Evolutionary conservation across 352 stramenopile genomes (phyloP).

Genomic region (Phytophthora parvispora): DNA sequence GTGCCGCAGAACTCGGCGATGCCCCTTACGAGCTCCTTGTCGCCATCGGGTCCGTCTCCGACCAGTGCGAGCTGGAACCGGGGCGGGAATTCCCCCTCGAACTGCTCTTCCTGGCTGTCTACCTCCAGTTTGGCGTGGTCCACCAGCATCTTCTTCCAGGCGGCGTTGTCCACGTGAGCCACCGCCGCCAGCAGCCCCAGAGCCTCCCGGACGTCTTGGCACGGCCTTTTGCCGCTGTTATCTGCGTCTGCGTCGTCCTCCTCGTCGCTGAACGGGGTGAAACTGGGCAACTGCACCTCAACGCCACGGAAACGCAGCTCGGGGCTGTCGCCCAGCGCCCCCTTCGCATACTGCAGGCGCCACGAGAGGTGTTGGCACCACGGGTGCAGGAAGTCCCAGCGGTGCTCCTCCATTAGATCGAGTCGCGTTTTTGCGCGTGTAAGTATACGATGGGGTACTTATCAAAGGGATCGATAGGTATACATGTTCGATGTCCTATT

Average conservation of each 20-base stretch:
- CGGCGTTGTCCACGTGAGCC: conserved; percentile 33
- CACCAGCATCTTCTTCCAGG: conserved; percentile 32
- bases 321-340: conserved; percentile 7
- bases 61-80: conserved; percentile 22
- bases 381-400: conserved; percentile 32
- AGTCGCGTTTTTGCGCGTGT: background rate
- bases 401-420: conserved; percentile 12
- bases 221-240: background rate
- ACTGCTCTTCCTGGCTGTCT: conserved; percentile 16
- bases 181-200: conserved; percentile 25
- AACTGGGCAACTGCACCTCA: conserved; percentile 24
- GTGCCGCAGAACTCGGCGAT: conserved; percentile 27
- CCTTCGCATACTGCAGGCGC: conserved; percentile 21
- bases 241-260: background rate
- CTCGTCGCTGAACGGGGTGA: conserved; percentile 3
- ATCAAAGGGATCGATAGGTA: too few relatives aligned
- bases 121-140: conserved; percentile 14
- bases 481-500: too few relatives aligned
- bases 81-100: conserved; percentile 23
- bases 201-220: conserved; percentile 18
- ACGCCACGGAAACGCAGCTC: conserved; percentile 23
- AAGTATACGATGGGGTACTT: background rate
- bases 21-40: conserved; percentile 15
- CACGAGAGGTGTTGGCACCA: conserved; percentile 22
- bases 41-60: conserved; percentile 3